These are phyloP conservation scores for Staphylotrichum tortipilum DNA, from an alignment of 495 filamentous ascomycete species.

Conservation along the genomic window DNA sequence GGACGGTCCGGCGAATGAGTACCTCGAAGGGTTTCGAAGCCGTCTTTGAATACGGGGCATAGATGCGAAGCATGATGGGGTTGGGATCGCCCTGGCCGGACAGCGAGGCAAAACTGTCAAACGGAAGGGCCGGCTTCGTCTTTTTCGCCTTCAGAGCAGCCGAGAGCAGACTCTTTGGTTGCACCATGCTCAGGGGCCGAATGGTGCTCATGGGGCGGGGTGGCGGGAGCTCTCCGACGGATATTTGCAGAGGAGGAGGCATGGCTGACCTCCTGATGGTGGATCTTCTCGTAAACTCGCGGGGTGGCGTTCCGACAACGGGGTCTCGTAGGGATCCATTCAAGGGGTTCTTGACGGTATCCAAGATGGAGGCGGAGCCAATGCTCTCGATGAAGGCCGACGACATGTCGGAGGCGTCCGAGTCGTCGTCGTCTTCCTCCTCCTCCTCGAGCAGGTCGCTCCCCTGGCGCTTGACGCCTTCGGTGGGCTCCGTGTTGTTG, in stretches of 20 bases:
- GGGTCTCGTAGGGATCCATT: conserved; percentile 40
- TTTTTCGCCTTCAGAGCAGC: conserved; percentile 66
- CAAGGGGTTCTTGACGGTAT: conserved; percentile 40
- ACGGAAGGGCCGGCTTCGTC: conserved; percentile 68
- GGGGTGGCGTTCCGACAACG: conserved; percentile 47
- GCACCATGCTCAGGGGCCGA: conserved; percentile 69
- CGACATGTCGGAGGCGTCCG: conserved; percentile 47
- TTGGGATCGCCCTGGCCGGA: conserved; percentile 78
- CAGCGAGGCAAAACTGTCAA: conserved; percentile 77
- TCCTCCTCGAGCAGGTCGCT: conserved; percentile 52
- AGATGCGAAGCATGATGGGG: conserved; percentile 77
- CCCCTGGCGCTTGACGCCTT: conserved; percentile 35
- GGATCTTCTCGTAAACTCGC: conserved; percentile 41
- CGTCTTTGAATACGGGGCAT: conserved; percentile 69
- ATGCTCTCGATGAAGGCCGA: conserved; percentile 46
- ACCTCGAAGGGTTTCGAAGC: conserved; percentile 67
- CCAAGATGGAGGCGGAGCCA: conserved; percentile 46
- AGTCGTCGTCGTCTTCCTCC: conserved; percentile 53
- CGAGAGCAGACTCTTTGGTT: conserved; percentile 66
- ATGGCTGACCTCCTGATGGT: conserved; percentile 37
- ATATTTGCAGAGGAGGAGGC: conserved; percentile 46
- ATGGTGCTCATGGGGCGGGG: conserved; percentile 85
- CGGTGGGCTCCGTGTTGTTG: conserved; percentile 29
- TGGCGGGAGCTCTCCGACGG: conserved; percentile 70
- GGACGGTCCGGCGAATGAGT: conserved; percentile 65